Conservation (phyloP, 306 rosid genomes). For the Pachyrhizus erosus region DNA sequence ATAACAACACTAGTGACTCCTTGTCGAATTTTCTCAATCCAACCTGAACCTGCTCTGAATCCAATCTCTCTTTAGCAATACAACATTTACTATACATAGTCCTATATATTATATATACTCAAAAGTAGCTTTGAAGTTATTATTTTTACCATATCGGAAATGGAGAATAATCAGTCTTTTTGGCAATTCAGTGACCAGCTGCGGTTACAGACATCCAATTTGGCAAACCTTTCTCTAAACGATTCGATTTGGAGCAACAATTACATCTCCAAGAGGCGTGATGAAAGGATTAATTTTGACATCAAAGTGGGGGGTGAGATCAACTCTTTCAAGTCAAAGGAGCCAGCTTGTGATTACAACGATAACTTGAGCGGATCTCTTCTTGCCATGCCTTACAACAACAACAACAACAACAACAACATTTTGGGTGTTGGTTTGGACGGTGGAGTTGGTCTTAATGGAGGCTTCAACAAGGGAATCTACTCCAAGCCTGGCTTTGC, state of each 20-base stretch:
- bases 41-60: not conserved
- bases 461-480: conserved; percentile 79
- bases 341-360: conserved; percentile 47
- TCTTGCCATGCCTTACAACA: conserved; percentile 44
- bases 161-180: conserved; percentile 60
- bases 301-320: conserved; percentile 86
- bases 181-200: conserved; percentile 97
- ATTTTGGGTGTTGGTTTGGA: not conserved
- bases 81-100: not conserved
- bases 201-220: conserved; percentile 64
- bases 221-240: conserved; percentile 72
- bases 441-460: conserved; percentile 41
- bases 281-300: conserved; percentile 72
- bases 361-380: conserved; percentile 38
- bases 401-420: not conserved
- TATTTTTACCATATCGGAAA: not conserved
- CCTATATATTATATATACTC: not conserved
- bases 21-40: conserved; percentile 16
- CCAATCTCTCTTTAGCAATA: not conserved
- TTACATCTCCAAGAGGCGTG: conserved; percentile 56
- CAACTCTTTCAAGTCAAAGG: conserved; percentile 44
- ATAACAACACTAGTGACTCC: not conserved
- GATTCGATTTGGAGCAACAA: conserved; percentile 95
- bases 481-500: conserved; percentile 61
- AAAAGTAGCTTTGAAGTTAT: not conserved